Evolutionary conservation across 2,329 filamentous ascomycete genomes (phyloP), one percentile per base, ranked within the genome.

Genomic region (Fusarium secorum): DNA sequence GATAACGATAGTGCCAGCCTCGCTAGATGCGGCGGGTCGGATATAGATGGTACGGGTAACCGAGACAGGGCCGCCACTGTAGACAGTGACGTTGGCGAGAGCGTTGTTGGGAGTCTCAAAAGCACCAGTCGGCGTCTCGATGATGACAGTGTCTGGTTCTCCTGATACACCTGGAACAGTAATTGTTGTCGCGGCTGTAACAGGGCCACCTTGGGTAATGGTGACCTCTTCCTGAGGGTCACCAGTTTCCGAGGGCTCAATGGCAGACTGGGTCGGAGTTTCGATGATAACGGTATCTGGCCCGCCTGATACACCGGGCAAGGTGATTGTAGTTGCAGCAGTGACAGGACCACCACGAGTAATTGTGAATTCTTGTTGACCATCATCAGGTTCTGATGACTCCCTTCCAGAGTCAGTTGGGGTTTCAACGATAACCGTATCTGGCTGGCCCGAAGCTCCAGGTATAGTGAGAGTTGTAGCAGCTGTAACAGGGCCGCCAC

Each of bases 1-100:
- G 15, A 67, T 62, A 9, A 66, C 24, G 5, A 67, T 20, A 20
- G 64, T 67, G 1, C 64, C 64, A 11, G 62, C 52, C n/a, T 65
- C 33, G 2, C 44, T 24, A 14, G 49, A 61, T 22, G 22, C 33
- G 3, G 11, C 14, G 11, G 54, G 42, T 4, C 28, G 35, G 1
- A 66, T 11, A 26, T 52, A 66, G 1, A 64, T 52, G 13, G 52
- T 66, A 6, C 51, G 51, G 1, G 58, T 57, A 5, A 11, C 51
- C 4, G 32, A 45, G 39, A 46, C 33, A 15, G 64, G 39, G 1
- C 53, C 61, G 4, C 60, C 45, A 3, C 61, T 60, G n/a, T 48
- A 66, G 26, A 62, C 33, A 3, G 65, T 68, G 20, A 68, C 51
- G 4, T 68, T 67, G 5, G 38, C 45, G 3, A 45, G 15, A 2